A percentile compares a stretch with the other conserved stretches of the same genome.
These are phyloP conservation scores for Lasiosphaeria hispida DNA, from an alignment of 495 filamentous ascomycete species.

Conservation along the genomic window DNA sequence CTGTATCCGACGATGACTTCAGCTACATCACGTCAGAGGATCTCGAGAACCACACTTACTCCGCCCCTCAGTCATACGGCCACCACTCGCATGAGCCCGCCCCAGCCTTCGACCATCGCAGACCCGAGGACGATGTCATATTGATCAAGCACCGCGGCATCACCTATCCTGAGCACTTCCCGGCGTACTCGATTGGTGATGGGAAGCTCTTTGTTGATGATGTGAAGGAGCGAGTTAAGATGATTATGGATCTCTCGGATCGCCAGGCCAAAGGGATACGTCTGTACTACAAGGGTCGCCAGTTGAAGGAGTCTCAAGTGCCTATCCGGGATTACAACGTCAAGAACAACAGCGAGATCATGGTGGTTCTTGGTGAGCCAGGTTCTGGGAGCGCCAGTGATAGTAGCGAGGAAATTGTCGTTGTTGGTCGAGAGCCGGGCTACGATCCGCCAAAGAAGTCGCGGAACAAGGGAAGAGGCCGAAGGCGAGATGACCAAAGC, in stretches of 20 bases:
- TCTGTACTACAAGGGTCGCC: slow-evolving; percentile 79
- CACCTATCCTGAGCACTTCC: slow-evolving; percentile 76
- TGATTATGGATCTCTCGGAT: slow-evolving; percentile 59
- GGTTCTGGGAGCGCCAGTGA: slow-evolving; percentile 50
- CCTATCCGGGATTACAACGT: slow-evolving; percentile 71
- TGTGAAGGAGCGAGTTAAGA: slow-evolving; percentile 61
- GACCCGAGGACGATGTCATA: slow-evolving; percentile 69
- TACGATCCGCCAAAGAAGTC: slow-evolving; percentile 16
- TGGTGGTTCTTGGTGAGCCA: slow-evolving; percentile 51
- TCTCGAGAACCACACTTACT: slow-evolving; percentile 42
- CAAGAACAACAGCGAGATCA: slow-evolving; percentile 74
- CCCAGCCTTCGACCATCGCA: slow-evolving; percentile 24
- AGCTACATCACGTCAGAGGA: slow-evolving; percentile 78
- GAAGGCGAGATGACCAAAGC: slow-evolving; percentile 30
- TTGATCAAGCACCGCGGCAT: slow-evolving; percentile 68
- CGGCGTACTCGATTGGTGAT: slow-evolving; percentile 76
- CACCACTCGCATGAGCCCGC: slow-evolving; percentile 35
- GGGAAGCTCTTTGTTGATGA: slow-evolving; percentile 67
- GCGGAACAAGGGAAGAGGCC: slow-evolving; percentile 24
- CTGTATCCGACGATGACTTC: slow-evolving; percentile 75
- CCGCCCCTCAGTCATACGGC: slow-evolving; percentile 33
- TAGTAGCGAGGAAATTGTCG: slow-evolving; percentile 47
- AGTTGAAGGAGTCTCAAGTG: slow-evolving; percentile 63
- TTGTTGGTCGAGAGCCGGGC: slow-evolving; percentile 28
- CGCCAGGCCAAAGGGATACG: slow-evolving; percentile 57